Evolutionary conservation across 1,139 yeast species (phyloP).

Genomic region (Yamadazyma atmosphaerica): DNA sequence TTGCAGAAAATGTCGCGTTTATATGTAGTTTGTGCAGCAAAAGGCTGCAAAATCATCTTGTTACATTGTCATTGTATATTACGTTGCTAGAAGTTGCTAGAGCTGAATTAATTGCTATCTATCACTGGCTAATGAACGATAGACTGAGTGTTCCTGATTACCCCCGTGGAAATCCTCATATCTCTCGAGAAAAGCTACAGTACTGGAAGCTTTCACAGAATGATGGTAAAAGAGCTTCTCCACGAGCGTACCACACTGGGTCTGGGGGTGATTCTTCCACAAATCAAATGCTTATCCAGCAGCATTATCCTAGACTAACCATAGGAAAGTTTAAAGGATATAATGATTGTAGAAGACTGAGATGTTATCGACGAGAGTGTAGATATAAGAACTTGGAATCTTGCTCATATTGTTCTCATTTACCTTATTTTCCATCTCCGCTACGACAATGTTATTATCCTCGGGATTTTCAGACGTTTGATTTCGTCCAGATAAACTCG

Average conservation of each 20-base stretch:
- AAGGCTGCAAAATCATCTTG: neutral
- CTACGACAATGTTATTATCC: constrained; percentile 13
- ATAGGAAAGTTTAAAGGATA: constrained; percentile 20
- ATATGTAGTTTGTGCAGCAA: neutral
- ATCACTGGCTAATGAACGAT: neutral
- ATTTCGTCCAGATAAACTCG: neutral
- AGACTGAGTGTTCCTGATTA: neutral
- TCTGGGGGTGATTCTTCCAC: neutral
- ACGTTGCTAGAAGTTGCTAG: neutral
- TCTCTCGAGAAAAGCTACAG: neutral
- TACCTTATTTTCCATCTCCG: constrained; percentile 27
- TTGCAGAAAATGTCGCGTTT: neutral
- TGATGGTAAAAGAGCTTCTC: neutral
- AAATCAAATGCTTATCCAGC: neutral
- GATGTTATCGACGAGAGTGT: constrained; percentile 14
- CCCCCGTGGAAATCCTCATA: neutral
- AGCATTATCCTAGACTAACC: constrained; percentile 8
- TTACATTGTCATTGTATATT: neutral
- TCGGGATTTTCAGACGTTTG: neutral
- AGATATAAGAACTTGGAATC: constrained; percentile 3
- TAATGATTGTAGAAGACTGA: constrained; percentile 18
- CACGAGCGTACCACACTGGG: no score
- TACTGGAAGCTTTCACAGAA: neutral
- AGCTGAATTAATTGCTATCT: neutral
- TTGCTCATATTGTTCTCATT: constrained; percentile 23